A percentile compares a stretch with the other conserved stretches of the same genome.
phyloP scores from a whole-genome alignment of 495 filamentous ascomycete species.

The Xylaria grammica region DNA sequence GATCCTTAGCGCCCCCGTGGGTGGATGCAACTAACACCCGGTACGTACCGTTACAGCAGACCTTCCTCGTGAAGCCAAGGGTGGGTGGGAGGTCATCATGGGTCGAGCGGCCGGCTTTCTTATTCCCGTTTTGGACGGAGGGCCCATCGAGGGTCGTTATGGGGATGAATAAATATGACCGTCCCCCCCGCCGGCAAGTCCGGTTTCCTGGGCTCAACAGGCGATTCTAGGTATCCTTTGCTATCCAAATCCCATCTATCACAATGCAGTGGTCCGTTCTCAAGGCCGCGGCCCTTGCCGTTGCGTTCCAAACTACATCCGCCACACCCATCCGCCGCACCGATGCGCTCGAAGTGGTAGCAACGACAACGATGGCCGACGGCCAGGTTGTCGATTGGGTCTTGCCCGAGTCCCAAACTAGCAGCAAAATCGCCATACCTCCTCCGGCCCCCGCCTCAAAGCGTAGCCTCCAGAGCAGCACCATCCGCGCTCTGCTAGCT shows the following conservation, averaged over 20 bases:
- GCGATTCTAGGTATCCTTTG: not conserved
- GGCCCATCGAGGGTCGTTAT: not conserved
- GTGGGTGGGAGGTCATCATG: constrained; percentile 6
- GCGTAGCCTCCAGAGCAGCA: not conserved
- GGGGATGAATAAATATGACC: constrained; percentile 9
- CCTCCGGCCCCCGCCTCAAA: constrained; percentile 20
- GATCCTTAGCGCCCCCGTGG: not conserved
- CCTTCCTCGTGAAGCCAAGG: constrained; percentile 15
- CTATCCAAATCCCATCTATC: not conserved
- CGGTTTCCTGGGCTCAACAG: not conserved
- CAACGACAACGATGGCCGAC: constrained; percentile 27
- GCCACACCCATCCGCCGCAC: constrained; percentile 4
- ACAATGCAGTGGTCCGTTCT: constrained; percentile 16
- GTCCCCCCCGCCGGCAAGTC: not conserved
- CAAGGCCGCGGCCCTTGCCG: constrained; percentile 20
- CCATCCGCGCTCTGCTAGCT: not conserved
- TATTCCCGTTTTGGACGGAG: not conserved
- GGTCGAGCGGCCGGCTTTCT: not conserved
- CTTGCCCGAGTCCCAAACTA: constrained; percentile 28
- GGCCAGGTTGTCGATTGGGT: constrained; percentile 35
- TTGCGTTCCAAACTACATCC: constrained; percentile 3
- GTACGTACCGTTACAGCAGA: not conserved
- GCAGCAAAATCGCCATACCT: constrained; percentile 22
- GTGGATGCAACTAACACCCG: not conserved
- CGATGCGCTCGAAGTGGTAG: not conserved